Evolutionary conservation across 2,329 filamentous ascomycete genomes (phyloP).

Genomic region (Ophiosphaerella herpotricha): DNA sequence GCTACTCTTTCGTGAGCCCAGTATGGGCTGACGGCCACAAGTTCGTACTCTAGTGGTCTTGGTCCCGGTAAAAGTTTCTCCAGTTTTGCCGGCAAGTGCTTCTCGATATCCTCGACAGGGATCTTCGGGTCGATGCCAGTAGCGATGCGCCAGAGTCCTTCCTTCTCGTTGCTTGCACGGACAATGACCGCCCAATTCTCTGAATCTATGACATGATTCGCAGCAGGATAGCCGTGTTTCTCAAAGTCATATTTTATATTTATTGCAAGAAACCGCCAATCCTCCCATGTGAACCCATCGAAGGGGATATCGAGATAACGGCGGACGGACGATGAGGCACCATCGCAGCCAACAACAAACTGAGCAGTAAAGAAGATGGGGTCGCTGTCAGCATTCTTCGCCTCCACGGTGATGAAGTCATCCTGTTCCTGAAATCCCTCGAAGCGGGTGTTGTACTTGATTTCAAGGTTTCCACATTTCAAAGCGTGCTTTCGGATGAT

Average conservation of each 20-base stretch:
- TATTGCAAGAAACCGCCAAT: conserved; percentile 1
- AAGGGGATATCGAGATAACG: not conserved
- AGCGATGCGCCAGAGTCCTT: not conserved
- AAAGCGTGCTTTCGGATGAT: conserved; percentile 1
- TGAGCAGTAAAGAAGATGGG: not conserved
- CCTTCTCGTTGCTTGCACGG: conserved; percentile 1
- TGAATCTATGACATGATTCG: not conserved
- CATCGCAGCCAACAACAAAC: not conserved
- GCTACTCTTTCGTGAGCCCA: conserved; percentile 1
- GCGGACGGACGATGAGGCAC: not conserved
- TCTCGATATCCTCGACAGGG: not conserved
- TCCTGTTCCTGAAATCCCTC: not conserved
- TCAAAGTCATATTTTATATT: conserved; percentile 1
- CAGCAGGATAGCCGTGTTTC: not conserved
- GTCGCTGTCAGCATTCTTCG: not conserved
- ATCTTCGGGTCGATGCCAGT: not conserved
- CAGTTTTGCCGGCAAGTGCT: not conserved
- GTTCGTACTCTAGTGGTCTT: not conserved
- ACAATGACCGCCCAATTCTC: conserved; percentile 2
- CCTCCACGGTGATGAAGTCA: not conserved
- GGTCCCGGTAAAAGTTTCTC: conserved; percentile 1
- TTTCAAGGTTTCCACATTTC: not conserved
- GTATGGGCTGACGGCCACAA: not conserved
- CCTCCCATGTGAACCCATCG: conserved; percentile 1
- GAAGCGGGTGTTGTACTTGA: conserved; percentile 1